A percentile compares a stretch with the other conserved stretches of the same genome.
Conservation (phyloP, 2,329 filamentous ascomycete genomes). For the Pezicula neosporulosa region DNA sequence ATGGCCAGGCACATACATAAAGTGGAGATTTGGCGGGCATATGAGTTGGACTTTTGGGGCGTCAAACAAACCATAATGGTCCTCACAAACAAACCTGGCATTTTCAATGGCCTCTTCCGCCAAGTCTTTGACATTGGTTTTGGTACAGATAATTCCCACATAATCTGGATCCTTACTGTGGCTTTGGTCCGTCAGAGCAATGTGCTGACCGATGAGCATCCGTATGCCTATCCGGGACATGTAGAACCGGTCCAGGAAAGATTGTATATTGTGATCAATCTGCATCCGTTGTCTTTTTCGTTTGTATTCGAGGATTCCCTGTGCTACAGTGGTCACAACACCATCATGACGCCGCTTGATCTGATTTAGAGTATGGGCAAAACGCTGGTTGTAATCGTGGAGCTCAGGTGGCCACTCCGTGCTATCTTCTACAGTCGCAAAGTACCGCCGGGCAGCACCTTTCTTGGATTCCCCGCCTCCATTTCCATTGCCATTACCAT, state of each 20-base stretch:
- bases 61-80: slow-evolving; percentile 96
- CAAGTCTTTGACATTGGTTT: slow-evolving; percentile 92
- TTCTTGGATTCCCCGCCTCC: slow-evolving; percentile 47
- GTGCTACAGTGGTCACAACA: slow-evolving; percentile 96
- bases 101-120: slow-evolving; percentile 98
- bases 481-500: slow-evolving; percentile 42
- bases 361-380: slow-evolving; percentile 82
- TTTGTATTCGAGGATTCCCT: slow-evolving; percentile 98
- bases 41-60: slow-evolving; percentile 95
- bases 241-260: slow-evolving; percentile 98
- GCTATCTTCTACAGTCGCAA: slow-evolving; percentile 84
- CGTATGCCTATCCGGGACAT: slow-evolving; percentile 99
- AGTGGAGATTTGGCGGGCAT: slow-evolving; percentile 89
- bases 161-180: slow-evolving; percentile 88
- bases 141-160: slow-evolving; percentile 98
- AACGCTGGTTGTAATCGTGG: slow-evolving; percentile 88
- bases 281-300: slow-evolving; percentile 94
- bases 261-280: slow-evolving; percentile 95
- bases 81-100: slow-evolving; percentile 97
- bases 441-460: slow-evolving; percentile 69
- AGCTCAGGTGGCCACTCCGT: slow-evolving; percentile 92
- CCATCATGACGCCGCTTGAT: slow-evolving; percentile 97
- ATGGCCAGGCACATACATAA: slow-evolving; percentile 99
- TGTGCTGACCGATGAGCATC: slow-evolving; percentile 98
- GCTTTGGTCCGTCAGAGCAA: slow-evolving; percentile 90